These are phyloP conservation scores for Paecilomyces fulvus DNA, from an alignment of 2,329 filamentous ascomycete genomes.

Conservation along the genomic window DNA sequence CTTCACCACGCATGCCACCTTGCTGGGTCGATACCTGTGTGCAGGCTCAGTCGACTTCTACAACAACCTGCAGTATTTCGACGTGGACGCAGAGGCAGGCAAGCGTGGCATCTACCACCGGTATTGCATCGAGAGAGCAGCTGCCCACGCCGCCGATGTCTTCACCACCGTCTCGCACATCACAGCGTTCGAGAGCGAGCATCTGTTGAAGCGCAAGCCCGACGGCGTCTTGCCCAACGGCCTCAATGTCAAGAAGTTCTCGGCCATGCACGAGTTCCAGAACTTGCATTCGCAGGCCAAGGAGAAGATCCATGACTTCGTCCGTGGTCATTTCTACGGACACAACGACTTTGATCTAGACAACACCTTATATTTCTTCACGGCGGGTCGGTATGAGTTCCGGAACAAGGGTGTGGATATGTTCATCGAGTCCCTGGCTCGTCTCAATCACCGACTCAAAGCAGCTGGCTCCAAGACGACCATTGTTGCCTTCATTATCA, in stretches of 20 bases:
- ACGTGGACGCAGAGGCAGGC: constrained; percentile 91
- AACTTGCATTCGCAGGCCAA: constrained; percentile 95
- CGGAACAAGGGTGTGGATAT: constrained; percentile 98
- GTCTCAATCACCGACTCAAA: constrained; percentile 91
- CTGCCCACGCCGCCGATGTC: constrained; percentile 85
- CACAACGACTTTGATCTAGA: constrained; percentile 96
- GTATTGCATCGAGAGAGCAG: constrained; percentile 94
- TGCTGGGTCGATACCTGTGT: constrained; percentile 91
- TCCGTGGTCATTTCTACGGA: constrained; percentile 95
- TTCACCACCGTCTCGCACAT: constrained; percentile 99
- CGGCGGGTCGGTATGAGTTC: constrained; percentile 93
- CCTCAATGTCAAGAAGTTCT: constrained; percentile 97
- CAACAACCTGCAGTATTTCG: constrained; percentile 95
- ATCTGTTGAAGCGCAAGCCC: constrained; percentile 92
- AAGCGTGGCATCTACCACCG: constrained; percentile 98
- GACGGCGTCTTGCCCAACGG: constrained; percentile 95
- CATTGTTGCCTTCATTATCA: constrained; percentile 95
- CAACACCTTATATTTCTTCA: constrained; percentile 97
- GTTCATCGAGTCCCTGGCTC: constrained; percentile 95
- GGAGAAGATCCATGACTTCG: constrained; percentile 97
- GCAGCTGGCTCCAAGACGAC: constrained; percentile 76
- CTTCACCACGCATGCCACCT: constrained; percentile 94
- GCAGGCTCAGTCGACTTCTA: constrained; percentile 98
- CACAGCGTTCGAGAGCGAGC: constrained; percentile 95
- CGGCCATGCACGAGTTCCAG: constrained; percentile 97